Percentiles rank a stretch among this genome's conserved stretches.
phyloP scores from a whole-genome alignment of 73 alveolate species.

The Paramecium primaurelia region DNA sequence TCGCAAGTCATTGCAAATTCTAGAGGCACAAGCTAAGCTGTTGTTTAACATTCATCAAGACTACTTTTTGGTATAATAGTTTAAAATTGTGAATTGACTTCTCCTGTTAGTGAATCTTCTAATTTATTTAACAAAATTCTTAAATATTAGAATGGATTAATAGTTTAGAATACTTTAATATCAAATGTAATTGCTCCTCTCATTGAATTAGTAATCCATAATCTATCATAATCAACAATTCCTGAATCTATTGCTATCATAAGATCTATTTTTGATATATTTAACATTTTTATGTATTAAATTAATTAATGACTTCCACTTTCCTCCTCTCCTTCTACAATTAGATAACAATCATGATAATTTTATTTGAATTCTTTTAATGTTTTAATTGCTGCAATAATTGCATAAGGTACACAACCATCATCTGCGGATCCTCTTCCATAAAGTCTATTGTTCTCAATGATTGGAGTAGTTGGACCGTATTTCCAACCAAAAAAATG shows the following conservation, averaged over 20 bases:
- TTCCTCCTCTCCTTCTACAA: constrained; percentile 75
- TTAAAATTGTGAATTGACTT: constrained; percentile 69
- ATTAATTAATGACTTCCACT: constrained; percentile 55
- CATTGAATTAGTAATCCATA: constrained; percentile 84
- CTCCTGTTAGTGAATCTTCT: constrained; percentile 84
- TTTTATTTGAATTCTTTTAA: neutral
- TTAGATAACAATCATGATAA: constrained; percentile 61
- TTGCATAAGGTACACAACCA: constrained; percentile 85
- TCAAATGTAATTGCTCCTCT: constrained; percentile 84
- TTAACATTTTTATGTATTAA: constrained; percentile 34
- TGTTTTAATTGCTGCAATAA: constrained; percentile 46
- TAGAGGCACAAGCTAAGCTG: constrained; percentile 60
- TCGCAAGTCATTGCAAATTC: neutral
- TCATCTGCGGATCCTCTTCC: constrained; percentile 94
- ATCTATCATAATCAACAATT: constrained; percentile 70
- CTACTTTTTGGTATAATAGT: constrained; percentile 71
- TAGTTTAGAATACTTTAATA: constrained; percentile 78
- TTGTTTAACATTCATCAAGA: constrained; percentile 65
- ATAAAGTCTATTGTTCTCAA: constrained; percentile 78
- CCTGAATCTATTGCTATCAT: constrained; percentile 86
- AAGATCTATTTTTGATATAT: constrained; percentile 61
- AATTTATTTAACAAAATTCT: constrained; percentile 84
- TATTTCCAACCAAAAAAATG: constrained; percentile 89
- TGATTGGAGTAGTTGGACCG: constrained; percentile 90
- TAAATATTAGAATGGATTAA: constrained; percentile 82